Conservation (phyloP, 2,329 filamentous ascomycete genomes). For the Neonectria sp. region DNA sequence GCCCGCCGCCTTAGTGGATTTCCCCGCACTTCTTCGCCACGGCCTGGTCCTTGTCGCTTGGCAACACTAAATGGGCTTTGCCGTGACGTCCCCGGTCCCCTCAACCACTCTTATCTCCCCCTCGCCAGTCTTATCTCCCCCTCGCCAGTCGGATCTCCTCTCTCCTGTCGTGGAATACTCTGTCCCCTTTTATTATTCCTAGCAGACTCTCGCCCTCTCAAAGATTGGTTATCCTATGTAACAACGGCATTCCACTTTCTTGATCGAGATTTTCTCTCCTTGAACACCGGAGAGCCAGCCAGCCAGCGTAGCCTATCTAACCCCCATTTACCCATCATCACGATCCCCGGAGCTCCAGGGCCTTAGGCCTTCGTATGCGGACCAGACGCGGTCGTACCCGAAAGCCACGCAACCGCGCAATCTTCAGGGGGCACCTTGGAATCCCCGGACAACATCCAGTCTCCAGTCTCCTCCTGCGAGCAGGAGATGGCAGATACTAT, state of each 20-base stretch:
- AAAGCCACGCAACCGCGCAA: background rate
- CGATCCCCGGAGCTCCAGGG: background rate
- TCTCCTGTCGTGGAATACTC: background rate
- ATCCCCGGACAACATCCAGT: background rate
- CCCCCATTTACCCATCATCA: background rate
- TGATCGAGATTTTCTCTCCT: background rate
- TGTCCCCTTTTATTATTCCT: too few relatives aligned
- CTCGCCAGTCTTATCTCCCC: constrained; percentile 3
- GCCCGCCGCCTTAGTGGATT: too few relatives aligned
- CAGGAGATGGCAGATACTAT: constrained; percentile 19
- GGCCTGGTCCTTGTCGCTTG: too few relatives aligned
- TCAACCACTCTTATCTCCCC: constrained; percentile 7
- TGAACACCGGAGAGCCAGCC: background rate
- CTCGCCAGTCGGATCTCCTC: background rate
- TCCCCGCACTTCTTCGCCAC: too few relatives aligned
- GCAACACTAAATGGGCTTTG: background rate
- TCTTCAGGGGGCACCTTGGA: background rate
- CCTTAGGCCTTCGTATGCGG: background rate
- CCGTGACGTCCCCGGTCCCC: background rate
- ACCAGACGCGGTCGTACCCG: background rate
- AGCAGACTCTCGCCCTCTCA: too few relatives aligned
- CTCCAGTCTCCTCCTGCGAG: background rate
- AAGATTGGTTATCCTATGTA: background rate
- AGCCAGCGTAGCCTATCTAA: background rate
- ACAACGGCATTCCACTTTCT: background rate